phyloP scores from a whole-genome alignment of 495 filamentous ascomycete species.

The Daldinia childiae region DNA sequence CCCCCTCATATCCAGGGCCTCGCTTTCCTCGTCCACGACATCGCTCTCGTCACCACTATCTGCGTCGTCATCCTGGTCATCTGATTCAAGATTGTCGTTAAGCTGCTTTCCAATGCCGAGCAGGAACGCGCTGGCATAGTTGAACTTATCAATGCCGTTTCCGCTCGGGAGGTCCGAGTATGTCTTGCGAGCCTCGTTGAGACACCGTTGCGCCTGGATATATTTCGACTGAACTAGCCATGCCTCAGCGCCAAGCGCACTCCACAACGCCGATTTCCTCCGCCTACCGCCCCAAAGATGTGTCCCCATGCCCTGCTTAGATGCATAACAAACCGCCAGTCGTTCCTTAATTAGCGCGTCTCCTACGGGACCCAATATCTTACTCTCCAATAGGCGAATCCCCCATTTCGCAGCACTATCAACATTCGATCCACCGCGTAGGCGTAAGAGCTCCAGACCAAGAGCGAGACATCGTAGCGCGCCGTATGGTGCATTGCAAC shows the following conservation, averaged over 20 bases:
- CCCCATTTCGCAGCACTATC: conserved; percentile 92
- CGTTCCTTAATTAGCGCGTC: conserved; percentile 85
- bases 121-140: conserved; percentile 69
- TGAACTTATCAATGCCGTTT: conserved; percentile 64
- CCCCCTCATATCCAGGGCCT: conserved; percentile 55
- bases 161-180: conserved; percentile 70
- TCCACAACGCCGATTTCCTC: conserved; percentile 92
- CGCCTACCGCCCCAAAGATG: conserved; percentile 73
- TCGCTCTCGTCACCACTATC: conserved; percentile 49
- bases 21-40: conserved; percentile 69
- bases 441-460: conserved; percentile 80
- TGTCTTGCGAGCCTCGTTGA: conserved; percentile 74
- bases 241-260: conserved; percentile 78
- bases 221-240: conserved; percentile 80
- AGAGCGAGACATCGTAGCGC: conserved; percentile 80
- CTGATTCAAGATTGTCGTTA: conserved; percentile 59
- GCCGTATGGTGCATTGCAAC: conserved; percentile 77
- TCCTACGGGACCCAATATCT: conserved; percentile 75
- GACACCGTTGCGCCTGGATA: conserved; percentile 72
- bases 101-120: conserved; percentile 68
- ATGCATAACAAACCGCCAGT: conserved; percentile 81
- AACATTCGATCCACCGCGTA: conserved; percentile 78
- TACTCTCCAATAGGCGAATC: conserved; percentile 78
- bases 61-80: conserved; percentile 50
- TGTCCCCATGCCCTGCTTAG: conserved; percentile 70